These are phyloP conservation scores for Chytriomyces hyalinus DNA, from an alignment of 192 early-diverging fungal species.

Conservation along the genomic window DNA sequence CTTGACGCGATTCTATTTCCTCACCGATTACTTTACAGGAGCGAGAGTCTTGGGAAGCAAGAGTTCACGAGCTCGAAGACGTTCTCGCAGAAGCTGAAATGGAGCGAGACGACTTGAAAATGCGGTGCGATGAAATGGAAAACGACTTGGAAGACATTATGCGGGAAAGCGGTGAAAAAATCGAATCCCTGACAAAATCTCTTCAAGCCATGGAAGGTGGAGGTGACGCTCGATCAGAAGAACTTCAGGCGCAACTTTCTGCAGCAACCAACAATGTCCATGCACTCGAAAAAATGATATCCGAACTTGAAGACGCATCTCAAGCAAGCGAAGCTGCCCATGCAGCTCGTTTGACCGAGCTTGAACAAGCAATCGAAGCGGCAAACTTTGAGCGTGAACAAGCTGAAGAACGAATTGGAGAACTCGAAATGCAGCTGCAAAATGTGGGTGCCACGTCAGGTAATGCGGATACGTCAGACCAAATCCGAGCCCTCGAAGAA, in stretches of 20 bases:
- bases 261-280: background rate
- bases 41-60: background rate
- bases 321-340: background rate
- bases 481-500: background rate
- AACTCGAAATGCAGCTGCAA: background rate
- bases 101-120: constrained; percentile 21
- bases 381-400: constrained; percentile 21
- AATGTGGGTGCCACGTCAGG: background rate
- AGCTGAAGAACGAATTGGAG: background rate
- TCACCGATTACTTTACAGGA: background rate
- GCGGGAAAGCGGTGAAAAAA: constrained; percentile 22
- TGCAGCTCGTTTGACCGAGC: constrained; percentile 1
- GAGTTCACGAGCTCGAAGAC: constrained; percentile 23
- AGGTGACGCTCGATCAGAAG: background rate
- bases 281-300: background rate
- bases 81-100: background rate
- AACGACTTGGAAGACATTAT: constrained; percentile 14
- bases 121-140: constrained; percentile 22
- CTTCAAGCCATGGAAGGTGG: constrained; percentile 23
- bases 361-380: constrained; percentile 11
- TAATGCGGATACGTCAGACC: background rate
- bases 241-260: constrained; percentile 20
- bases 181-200: constrained; percentile 8
- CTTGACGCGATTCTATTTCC: background rate
- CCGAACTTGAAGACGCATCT: constrained; percentile 4